Evolutionary conservation across 306 rosid genomes (phyloP), one percentile per base, ranked within the genome.

Genomic region (Quercus cerris): DNA sequence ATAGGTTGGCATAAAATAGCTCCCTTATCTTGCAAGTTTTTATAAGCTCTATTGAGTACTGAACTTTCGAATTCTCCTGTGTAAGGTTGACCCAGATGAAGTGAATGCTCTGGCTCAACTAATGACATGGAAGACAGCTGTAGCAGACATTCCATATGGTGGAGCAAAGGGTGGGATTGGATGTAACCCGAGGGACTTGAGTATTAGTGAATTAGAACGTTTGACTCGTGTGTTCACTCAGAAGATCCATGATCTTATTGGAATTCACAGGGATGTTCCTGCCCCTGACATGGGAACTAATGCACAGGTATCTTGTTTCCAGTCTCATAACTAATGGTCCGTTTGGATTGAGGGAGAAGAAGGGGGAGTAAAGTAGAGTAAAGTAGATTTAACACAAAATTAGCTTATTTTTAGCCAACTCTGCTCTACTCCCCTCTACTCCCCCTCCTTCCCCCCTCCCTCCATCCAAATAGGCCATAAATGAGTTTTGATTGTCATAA

Each of bases 91-190:
- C 58, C 93, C 91, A 1, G 95, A 92, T 80, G 95, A 90, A 79
- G 93, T 87, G 71, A 90, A 89, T 89, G 97, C 95, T 85, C 78
- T 90, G 69, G 97, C 97, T 78, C 97, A 92, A 72, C 73, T 92
- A 54, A 92, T 92, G 97, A 92, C 90, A 15, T 92, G 97, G 97
- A 88, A 90, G 85, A 90, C 92, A 51, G 94, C 93, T 14, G 97
- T 92, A 51, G 90, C 83, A 52, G 85, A 90, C 75, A 86, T 90
- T 61, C 97, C 97, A 10, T 92, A 92, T 23, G 97, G 97, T 61
- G 97, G 97, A 59, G 97, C 97, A 56, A 90, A 92, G 84, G 95
- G 97, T 59, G 94, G 94, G 38, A 92, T 92, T 9, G 94, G 93
- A 44, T 92, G 97, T 87, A 85, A 85, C 58, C 97, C 97, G 0